phyloP scores from a whole-genome alignment of 2,329 filamentous ascomycete species.

The Hypoxylon sp. region DNA sequence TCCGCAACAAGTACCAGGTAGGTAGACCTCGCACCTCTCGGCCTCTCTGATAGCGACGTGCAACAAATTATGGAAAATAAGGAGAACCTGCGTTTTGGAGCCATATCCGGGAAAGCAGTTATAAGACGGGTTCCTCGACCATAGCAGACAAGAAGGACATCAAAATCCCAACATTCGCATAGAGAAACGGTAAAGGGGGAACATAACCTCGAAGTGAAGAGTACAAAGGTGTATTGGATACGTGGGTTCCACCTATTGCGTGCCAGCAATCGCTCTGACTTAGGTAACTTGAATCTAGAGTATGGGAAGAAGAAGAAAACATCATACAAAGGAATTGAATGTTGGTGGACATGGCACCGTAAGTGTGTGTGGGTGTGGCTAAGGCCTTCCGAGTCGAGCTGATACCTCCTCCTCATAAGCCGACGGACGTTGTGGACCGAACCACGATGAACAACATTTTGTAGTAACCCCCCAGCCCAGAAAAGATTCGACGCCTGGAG shows the following conservation, averaged over 20 bases:
- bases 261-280: slow-evolving; percentile 35
- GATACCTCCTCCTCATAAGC: background rate
- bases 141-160: slow-evolving; percentile 5
- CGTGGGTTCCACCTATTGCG: slow-evolving; percentile 29
- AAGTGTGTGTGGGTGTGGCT: background rate
- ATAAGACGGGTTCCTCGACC: background rate
- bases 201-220: slow-evolving; percentile 30
- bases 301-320: slow-evolving; percentile 4
- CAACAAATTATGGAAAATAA: background rate
- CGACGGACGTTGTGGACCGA: slow-evolving; percentile 9
- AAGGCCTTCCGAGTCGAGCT: background rate
- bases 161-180: slow-evolving; percentile 37
- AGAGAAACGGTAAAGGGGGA: slow-evolving; percentile 24
- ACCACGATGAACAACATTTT: slow-evolving; percentile 23
- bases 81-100: background rate
- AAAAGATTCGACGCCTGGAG: slow-evolving; percentile 36
- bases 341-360: slow-evolving; percentile 26
- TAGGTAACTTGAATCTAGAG: slow-evolving; percentile 25
- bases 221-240: slow-evolving; percentile 18
- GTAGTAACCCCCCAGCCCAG: slow-evolving; percentile 31
- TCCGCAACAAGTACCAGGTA: background rate
- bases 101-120: background rate
- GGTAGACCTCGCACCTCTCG: too few species aligned
- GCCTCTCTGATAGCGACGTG: background rate
- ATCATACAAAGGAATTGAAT: slow-evolving; percentile 29